A percentile compares a stretch with the other conserved stretches of the same genome.
Conservation (phyloP, 208 protist genomes). For the Strigomonas culicis region DNA sequence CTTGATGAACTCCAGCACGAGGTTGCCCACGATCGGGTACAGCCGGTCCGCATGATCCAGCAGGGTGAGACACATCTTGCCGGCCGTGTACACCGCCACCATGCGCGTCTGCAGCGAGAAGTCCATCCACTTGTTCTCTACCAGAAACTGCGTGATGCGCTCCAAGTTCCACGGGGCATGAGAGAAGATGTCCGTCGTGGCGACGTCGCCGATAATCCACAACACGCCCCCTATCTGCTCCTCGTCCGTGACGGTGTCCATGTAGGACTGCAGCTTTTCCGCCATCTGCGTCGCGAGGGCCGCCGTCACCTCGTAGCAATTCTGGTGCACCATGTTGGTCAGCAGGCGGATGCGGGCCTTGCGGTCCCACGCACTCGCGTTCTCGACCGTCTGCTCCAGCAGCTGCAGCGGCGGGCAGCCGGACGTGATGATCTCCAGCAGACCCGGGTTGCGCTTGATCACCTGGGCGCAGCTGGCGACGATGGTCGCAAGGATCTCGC, state of each 20-base stretch:
- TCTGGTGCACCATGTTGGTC: conserved; percentile 57
- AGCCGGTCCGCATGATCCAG: conserved; percentile 24
- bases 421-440: conserved; percentile 57
- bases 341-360: conserved; percentile 54
- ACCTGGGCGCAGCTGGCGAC: conserved; percentile 46
- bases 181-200: conserved; percentile 39
- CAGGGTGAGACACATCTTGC: conserved; percentile 20
- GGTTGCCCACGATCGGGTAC: conserved; percentile 19
- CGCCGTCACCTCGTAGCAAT: conserved; percentile 65
- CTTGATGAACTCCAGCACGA: conserved; percentile 37
- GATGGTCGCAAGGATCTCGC: conserved; percentile 66
- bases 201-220: conserved; percentile 41
- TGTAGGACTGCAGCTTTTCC: conserved; percentile 40
- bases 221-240: conserved; percentile 51
- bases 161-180: conserved; percentile 58
- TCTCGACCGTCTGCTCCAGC: conserved; percentile 56
- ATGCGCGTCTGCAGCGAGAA: conserved; percentile 35
- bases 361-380: conserved; percentile 51
- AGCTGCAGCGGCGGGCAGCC: conserved; percentile 44
- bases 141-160: conserved; percentile 48
- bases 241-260: conserved; percentile 37
- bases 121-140: conserved; percentile 44
- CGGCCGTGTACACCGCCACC: conserved; percentile 34
- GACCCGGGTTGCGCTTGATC: conserved; percentile 66
- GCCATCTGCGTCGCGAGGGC: conserved; percentile 40